These are phyloP conservation scores for Phytophthora quininea DNA, from an alignment of 352 stramenopile genomes.

Conservation along the genomic window DNA sequence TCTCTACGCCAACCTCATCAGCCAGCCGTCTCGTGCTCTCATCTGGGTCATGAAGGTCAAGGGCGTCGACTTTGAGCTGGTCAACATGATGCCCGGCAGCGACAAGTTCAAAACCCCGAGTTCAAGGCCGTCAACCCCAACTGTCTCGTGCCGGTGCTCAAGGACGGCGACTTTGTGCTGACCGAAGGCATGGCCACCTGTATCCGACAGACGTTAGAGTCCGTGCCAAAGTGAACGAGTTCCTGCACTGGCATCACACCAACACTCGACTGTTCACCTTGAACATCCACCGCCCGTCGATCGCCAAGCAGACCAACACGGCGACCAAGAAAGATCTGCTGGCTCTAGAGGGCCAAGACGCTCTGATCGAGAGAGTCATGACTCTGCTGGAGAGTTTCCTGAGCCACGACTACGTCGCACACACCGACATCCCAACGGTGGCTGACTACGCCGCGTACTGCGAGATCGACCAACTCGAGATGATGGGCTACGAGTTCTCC, in stretches of 20 bases:
- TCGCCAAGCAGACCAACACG: constrained; percentile 15
- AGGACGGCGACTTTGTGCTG: constrained; percentile 44
- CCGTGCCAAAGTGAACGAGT: constrained; percentile 55
- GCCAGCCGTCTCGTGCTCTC: constrained; percentile 51
- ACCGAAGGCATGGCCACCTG: constrained; percentile 43
- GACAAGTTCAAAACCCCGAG: constrained; percentile 48
- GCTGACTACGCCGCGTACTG: constrained; percentile 58
- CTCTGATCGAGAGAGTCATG: constrained; percentile 40
- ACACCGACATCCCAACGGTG: constrained; percentile 44
- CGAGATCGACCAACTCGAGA: constrained; percentile 61
- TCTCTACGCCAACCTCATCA: constrained; percentile 71
- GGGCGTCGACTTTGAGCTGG: constrained; percentile 41
- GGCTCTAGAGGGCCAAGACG: constrained; percentile 31
- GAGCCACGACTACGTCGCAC: constrained; percentile 45
- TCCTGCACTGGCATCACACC: constrained; percentile 57
- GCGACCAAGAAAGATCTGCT: constrained; percentile 32
- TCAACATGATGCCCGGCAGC: constrained; percentile 37
- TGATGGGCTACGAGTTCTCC: constrained; percentile 47
- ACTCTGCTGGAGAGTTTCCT: constrained; percentile 49
- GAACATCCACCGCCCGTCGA: constrained; percentile 35
- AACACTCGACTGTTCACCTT: constrained; percentile 42
- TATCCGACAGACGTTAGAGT: constrained; percentile 44
- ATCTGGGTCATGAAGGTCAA: constrained; percentile 58
- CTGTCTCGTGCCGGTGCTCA: constrained; percentile 36
- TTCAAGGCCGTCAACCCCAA: constrained; percentile 65